These are phyloP conservation scores for Fusarium proliferatum DNA, from an alignment of 2,329 filamentous ascomycete species.

Conservation along the genomic window DNA sequence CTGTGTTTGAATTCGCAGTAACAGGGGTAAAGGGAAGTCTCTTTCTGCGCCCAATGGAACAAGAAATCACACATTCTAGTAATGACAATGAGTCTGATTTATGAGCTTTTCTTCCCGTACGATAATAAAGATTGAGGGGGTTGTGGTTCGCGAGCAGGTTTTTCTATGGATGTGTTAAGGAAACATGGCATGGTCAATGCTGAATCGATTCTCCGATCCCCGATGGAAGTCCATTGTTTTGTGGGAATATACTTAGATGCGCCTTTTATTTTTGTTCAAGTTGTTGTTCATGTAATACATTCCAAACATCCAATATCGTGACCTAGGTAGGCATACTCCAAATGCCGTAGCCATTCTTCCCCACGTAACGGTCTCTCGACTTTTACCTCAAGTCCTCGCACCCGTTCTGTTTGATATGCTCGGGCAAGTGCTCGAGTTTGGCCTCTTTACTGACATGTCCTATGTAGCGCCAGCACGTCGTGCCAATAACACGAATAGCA, in stretches of 20 bases:
- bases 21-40: not conserved
- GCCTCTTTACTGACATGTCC: not conserved
- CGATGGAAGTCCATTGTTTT: not conserved
- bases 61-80: not conserved
- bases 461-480: not conserved
- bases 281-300: not conserved
- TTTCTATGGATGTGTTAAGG: constrained; percentile 9
- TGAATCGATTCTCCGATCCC: constrained; percentile 14
- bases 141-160: constrained; percentile 25
- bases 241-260: not conserved
- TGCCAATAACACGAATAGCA: constrained; percentile 1
- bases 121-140: constrained; percentile 13
- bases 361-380: not conserved
- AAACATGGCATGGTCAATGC: constrained; percentile 29
- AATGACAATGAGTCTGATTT: not conserved
- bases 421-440: not conserved
- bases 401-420: not conserved
- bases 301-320: not conserved
- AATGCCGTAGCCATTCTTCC: not conserved
- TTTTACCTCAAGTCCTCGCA: not conserved
- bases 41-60: not conserved
- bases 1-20: not conserved
- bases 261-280: not conserved
- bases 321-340: not conserved
- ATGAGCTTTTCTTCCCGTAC: not conserved